phyloP scores from a whole-genome alignment of 495 filamentous ascomycete species.

The Aspergillus incahuasiensis region DNA sequence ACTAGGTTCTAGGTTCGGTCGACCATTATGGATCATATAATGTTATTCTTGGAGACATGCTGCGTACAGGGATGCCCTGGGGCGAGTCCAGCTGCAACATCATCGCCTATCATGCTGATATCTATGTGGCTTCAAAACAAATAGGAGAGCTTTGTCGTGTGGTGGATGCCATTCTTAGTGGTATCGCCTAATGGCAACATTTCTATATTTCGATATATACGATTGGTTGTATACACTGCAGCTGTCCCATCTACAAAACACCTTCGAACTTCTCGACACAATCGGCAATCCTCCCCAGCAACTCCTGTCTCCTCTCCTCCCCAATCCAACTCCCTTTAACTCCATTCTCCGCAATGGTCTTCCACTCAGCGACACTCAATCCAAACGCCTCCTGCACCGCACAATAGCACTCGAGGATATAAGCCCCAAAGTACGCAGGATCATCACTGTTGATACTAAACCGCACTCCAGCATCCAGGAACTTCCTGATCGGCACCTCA shows the following conservation, averaged over 20 bases:
- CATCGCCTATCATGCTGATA: too few relatives aligned
- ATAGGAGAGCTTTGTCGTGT: too few relatives aligned
- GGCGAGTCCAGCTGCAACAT: too few relatives aligned
- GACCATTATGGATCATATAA: too few relatives aligned
- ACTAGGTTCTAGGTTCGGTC: too few relatives aligned
- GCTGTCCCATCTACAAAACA: slow-evolving; percentile 10
- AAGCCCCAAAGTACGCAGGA: slow-evolving; percentile 77
- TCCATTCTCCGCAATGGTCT: slow-evolving; percentile 52
- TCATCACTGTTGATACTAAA: slow-evolving; percentile 75
- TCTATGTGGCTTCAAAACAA: too few relatives aligned
- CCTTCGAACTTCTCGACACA: slow-evolving; percentile 28
- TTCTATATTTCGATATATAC: too few relatives aligned
- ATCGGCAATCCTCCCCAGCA: slow-evolving; percentile 35
- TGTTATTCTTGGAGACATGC: too few relatives aligned
- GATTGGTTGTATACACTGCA: too few relatives aligned
- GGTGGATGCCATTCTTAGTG: too few relatives aligned
- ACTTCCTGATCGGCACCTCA: slow-evolving; percentile 59
- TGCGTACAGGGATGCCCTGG: too few relatives aligned
- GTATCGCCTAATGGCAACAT: too few relatives aligned
- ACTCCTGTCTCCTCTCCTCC: slow-evolving; percentile 36
- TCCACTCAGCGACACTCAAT: slow-evolving; percentile 60
- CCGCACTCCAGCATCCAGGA: slow-evolving; percentile 60
- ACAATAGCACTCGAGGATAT: slow-evolving; percentile 72
- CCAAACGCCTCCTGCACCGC: slow-evolving; percentile 68
- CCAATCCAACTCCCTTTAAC: slow-evolving; percentile 59